Evolutionary conservation across 352 stramenopile species (phyloP).

Genomic region (Plasmopara viticola): DNA sequence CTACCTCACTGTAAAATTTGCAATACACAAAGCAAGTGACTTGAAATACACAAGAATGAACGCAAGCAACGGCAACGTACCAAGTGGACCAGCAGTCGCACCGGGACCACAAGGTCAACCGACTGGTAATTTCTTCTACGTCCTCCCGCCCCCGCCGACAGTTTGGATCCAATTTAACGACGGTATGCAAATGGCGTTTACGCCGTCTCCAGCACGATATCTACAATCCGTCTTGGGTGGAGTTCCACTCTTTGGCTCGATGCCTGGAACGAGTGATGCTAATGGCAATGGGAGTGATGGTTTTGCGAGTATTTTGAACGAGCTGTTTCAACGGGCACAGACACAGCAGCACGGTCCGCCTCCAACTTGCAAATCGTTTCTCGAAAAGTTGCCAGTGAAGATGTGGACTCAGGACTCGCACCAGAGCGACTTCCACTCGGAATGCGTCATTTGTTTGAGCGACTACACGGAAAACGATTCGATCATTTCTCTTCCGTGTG

Average conservation of each 20-base stretch:
- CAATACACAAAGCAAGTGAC: slow-evolving; percentile 6
- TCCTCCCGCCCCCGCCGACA: slow-evolving; percentile 54
- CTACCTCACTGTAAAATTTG: background rate
- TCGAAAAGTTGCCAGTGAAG: slow-evolving; percentile 62
- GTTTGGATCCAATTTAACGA: slow-evolving; percentile 56
- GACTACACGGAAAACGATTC: slow-evolving; percentile 64
- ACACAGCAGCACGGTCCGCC: slow-evolving; percentile 53
- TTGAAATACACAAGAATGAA: slow-evolving; percentile 16
- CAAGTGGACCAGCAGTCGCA: slow-evolving; percentile 15
- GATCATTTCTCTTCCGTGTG: slow-evolving; percentile 63
- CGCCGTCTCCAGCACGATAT: slow-evolving; percentile 33
- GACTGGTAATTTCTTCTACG: slow-evolving; percentile 34
- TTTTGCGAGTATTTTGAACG: slow-evolving; percentile 44
- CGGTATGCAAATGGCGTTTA: slow-evolving; percentile 42
- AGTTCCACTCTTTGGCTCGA: slow-evolving; percentile 16
- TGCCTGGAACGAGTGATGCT: slow-evolving; percentile 1
- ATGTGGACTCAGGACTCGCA: slow-evolving; percentile 39
- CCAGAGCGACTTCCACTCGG: slow-evolving; percentile 42
- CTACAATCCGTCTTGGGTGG: slow-evolving; percentile 35
- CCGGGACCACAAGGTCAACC: slow-evolving; percentile 12
- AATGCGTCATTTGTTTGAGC: slow-evolving; percentile 72
- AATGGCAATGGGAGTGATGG: slow-evolving; percentile 16
- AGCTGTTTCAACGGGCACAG: slow-evolving; percentile 62
- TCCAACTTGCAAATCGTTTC: slow-evolving; percentile 59
- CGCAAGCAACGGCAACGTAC: slow-evolving; percentile 18